Evolutionary conservation across 306 rosid species (phyloP).

Genomic region (Vicia sativa): DNA sequence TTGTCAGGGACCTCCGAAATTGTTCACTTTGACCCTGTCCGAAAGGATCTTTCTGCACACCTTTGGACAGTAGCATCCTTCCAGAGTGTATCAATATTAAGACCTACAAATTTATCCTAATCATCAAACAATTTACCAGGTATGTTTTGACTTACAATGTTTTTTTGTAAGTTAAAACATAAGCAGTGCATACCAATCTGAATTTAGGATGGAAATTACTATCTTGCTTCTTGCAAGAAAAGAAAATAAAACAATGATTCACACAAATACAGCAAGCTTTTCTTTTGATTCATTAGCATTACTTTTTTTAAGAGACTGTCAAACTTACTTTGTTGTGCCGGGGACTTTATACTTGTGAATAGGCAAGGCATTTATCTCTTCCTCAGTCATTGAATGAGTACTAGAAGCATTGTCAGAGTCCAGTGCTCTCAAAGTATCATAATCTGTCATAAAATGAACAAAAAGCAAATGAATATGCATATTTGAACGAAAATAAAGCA

Average conservation of each 20-base stretch:
- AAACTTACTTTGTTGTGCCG: conserved; percentile 51
- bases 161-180: no score
- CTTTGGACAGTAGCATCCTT: no score
- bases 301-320: not conserved
- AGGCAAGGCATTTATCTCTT: conserved; percentile 64
- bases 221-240: not conserved
- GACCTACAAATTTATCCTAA: no score
- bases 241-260: not conserved
- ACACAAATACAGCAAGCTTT: not conserved
- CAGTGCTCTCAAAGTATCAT: conserved; percentile 45
- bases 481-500: not conserved
- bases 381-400: conserved; percentile 57
- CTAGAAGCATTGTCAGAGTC: conserved; percentile 44
- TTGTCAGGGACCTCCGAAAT: not conserved
- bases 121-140: no score
- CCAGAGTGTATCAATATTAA: no score
- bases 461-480: not conserved
- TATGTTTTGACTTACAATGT: no score
- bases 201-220: not conserved
- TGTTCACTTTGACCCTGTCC: not conserved
- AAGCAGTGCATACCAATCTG: no score
- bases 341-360: conserved; percentile 55
- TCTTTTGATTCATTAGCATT: not conserved
- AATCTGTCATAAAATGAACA: conserved; percentile 43
- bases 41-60: not conserved